Conservation (phyloP, 148 eudicot genomes). For the Suaeda aralocaspica region DNA sequence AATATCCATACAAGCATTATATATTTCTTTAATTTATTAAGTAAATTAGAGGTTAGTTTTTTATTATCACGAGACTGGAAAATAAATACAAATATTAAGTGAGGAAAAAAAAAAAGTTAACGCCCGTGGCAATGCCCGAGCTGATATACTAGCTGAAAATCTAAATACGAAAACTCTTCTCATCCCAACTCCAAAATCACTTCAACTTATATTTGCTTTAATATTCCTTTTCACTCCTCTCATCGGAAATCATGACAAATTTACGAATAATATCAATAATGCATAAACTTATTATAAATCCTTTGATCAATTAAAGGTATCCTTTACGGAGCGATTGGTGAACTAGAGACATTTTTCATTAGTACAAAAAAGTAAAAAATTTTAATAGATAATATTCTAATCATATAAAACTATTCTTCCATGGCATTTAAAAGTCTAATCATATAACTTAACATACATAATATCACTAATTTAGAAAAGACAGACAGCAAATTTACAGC, state of each 20-base stretch:
- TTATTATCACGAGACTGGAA: too few relatives aligned
- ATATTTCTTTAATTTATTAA: too few relatives aligned
- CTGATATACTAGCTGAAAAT: neutral
- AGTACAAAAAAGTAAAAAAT: neutral
- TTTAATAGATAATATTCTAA: too few relatives aligned
- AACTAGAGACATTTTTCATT: neutral
- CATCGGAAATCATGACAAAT: neutral
- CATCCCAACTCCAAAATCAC: neutral
- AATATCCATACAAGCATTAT: too few relatives aligned
- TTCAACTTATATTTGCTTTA: neutral
- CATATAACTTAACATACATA: too few relatives aligned
- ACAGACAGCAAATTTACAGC: neutral
- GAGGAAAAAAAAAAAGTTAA: too few relatives aligned
- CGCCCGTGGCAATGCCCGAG: too few relatives aligned
- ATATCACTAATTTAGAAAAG: too few relatives aligned
- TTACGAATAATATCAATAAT: neutral
- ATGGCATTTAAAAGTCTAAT: neutral
- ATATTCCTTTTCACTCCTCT: neutral
- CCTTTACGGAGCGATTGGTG: neutral
- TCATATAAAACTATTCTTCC: neutral
- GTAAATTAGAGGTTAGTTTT: too few relatives aligned
- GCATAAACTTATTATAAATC: neutral
- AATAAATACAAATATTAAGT: too few relatives aligned
- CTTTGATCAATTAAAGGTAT: too few relatives aligned
- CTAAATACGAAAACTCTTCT: neutral